Evolutionary conservation across 306 rosid species (phyloP).

Genomic region (Gynostemma pentaphyllum): DNA sequence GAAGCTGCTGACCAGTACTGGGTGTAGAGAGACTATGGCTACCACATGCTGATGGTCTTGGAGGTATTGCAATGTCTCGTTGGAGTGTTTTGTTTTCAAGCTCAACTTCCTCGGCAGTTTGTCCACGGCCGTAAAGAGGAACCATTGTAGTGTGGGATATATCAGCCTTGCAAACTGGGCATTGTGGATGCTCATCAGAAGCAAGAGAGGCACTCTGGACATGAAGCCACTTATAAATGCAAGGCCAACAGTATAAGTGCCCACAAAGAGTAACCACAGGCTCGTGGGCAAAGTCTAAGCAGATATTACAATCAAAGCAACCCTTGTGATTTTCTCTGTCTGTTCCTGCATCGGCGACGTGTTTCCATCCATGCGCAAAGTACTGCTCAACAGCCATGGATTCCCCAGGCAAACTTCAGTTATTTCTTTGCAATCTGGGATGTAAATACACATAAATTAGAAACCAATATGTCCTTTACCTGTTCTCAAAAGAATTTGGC

Average conservation of each 20-base stretch:
- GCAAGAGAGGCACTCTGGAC: conserved; percentile 68
- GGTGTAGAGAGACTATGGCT: conserved; percentile 24
- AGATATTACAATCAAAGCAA: conserved; percentile 84
- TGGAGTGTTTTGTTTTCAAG: conserved; percentile 21
- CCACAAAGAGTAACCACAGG: conserved; percentile 93
- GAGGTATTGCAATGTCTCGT: conserved; percentile 40
- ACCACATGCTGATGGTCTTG: conserved; percentile 65
- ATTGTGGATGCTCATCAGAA: conserved; percentile 65
- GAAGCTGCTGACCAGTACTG: conserved; percentile 44
- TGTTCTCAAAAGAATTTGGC: neutral
- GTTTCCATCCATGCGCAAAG: conserved; percentile 40
- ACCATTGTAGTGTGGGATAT: conserved; percentile 71
- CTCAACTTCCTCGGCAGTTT: conserved; percentile 19
- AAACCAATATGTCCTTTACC: neutral
- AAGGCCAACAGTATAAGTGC: conserved; percentile 95
- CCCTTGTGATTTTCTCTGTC: conserved; percentile 36
- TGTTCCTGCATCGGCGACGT: conserved; percentile 21
- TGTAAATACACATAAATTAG: neutral
- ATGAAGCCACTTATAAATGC: conserved; percentile 87
- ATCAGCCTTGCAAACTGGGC: conserved; percentile 89
- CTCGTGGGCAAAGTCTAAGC: conserved; percentile 66
- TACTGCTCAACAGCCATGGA: conserved; percentile 54
- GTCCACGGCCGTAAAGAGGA: conserved; percentile 77
- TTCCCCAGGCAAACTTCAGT: conserved; percentile 10
- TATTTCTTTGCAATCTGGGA: neutral